Base-by-base conservation (phyloP, 257 asterid genomes). In the Lycium barbarum region DNA sequence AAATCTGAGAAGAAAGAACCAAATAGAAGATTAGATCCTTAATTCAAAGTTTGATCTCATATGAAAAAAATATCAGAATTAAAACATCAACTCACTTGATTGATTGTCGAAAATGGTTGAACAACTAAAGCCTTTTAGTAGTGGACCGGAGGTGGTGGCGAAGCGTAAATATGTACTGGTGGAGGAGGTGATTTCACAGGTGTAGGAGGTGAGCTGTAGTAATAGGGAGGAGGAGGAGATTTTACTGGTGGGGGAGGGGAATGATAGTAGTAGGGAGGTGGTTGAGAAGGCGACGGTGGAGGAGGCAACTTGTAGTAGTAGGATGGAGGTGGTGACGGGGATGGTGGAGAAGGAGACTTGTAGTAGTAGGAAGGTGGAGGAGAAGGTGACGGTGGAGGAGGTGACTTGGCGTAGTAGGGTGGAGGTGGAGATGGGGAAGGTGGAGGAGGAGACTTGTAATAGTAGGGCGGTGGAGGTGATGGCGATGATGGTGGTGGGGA, bases 61-160 rank as follows among this genome's bases (percentile, higher is more conserved):
- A 9, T 22, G 26, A 7, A 33, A 65, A 8, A 2, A 20, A 43
- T 51, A 1, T 20, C 15, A 10, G 15, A 62, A 22, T 4, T 55
- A 22, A 63, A 51, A 26, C 1, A 47, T 26, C 0, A 5, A 18
- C 87, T 84, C 68, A 84, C 89, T 20, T 36, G 72, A 22, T 63
- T 38, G 84, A 18, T 54, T 9, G 6, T 54, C 62, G 58, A 4
- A 79, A n/a, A 71, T 40, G 83, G 53, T 13, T 78, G 83, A 82
- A 9, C 53, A 55, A 9, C 54, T 20, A 5, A 40, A 76, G 40
- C 18, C 1, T 9, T 71, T 84, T 53, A 87, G 54, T 87, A 72
- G 83, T 87, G 79, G 22, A 13, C 10, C 18, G 79, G 79, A 18
- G 79, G 57, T 43, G 79, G 79, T 5, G 57, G 79, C 0, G 79